Conservation (phyloP, 805 yeast species). For the Wickerhamomyces queroliae region DNA sequence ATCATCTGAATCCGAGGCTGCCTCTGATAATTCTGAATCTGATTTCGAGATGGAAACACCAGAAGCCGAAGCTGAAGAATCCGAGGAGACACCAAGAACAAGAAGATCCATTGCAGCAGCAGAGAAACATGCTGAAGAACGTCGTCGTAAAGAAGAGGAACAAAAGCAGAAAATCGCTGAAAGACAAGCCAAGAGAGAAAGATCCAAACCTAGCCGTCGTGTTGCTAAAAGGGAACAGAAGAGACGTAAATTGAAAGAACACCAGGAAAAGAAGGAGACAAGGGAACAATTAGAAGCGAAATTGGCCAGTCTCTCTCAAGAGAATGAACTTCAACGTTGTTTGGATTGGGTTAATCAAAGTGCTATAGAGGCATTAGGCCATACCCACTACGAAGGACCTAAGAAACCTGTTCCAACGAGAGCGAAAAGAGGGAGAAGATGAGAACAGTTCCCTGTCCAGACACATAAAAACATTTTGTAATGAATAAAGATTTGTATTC, state of each 20-base stretch:
- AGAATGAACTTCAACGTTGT: constrained; percentile 40
- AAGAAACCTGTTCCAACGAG: constrained; percentile 1
- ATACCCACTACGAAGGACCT: constrained; percentile 49
- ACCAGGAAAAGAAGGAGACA: constrained; percentile 23
- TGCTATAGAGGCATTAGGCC: constrained; percentile 46
- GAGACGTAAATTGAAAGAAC: constrained; percentile 27
- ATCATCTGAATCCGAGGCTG: constrained; percentile 14
- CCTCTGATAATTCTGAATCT: constrained; percentile 4
- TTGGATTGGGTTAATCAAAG: constrained; percentile 58
- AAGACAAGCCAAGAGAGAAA: constrained; percentile 16
- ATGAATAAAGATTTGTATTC: too few species aligned
- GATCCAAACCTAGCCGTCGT: constrained; percentile 29
- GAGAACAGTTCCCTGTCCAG: too few species aligned
- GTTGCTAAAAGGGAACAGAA: constrained; percentile 29
- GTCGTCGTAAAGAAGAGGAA: constrained; percentile 8
- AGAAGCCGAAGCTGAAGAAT: constrained; percentile 5
- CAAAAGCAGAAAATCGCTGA: constrained; percentile 11
- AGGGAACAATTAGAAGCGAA: constrained; percentile 21
- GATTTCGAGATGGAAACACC: constrained; percentile 7
- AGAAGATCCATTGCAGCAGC: constrained; percentile 21
- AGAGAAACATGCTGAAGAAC: constrained; percentile 15
- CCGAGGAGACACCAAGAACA: constrained; percentile 17
- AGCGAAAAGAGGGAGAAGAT: constrained; percentile 6
- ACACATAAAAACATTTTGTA: too few species aligned
- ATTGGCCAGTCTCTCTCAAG: constrained; percentile 28